A percentile compares a stretch with the other conserved stretches of the same genome.
These are phyloP conservation scores for Nakaseomyces nivariensis DNA, from an alignment of 1,139 yeast species.

Conservation along the genomic window DNA sequence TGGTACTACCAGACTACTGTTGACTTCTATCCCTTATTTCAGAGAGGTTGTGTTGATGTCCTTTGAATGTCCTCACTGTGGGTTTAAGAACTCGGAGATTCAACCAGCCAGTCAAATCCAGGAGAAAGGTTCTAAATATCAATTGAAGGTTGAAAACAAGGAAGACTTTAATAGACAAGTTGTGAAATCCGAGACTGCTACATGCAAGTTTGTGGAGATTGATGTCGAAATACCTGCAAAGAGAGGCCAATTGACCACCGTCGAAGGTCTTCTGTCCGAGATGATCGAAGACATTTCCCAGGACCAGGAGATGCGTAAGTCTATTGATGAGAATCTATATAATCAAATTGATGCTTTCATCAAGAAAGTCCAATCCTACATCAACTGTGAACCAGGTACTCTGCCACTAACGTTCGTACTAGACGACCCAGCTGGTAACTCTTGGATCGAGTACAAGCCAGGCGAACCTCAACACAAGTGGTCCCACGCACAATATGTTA, in stretches of 20 bases:
- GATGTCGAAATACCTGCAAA: slow-evolving; percentile 94
- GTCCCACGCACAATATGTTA: slow-evolving; percentile 72
- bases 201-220: slow-evolving; percentile 72
- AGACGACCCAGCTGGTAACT: slow-evolving; percentile 96
- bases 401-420: slow-evolving; percentile 72
- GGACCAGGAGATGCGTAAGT: slow-evolving; percentile 74
- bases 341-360: slow-evolving; percentile 67
- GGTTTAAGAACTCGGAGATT: slow-evolving; percentile 80
- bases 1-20: slow-evolving; percentile 72
- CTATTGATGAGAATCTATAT: slow-evolving; percentile 62
- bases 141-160: slow-evolving; percentile 57
- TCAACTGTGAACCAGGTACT: slow-evolving; percentile 54
- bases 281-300: slow-evolving; percentile 72
- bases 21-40: slow-evolving; percentile 87
- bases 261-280: slow-evolving; percentile 79
- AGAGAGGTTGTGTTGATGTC: slow-evolving; percentile 91
- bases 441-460: slow-evolving; percentile 89
- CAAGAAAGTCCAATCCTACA: slow-evolving; percentile 44
- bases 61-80: slow-evolving; percentile 92
- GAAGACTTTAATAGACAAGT: slow-evolving; percentile 83
- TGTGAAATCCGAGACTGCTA: slow-evolving; percentile 80
- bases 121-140: slow-evolving; percentile 74
- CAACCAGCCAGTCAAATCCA: slow-evolving; percentile 90
- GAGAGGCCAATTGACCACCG: slow-evolving; percentile 84
- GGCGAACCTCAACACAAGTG: slow-evolving; percentile 86